phyloP scores from a whole-genome alignment of 176 grass and related monocot species.

The Oryza meridionalis region DNA sequence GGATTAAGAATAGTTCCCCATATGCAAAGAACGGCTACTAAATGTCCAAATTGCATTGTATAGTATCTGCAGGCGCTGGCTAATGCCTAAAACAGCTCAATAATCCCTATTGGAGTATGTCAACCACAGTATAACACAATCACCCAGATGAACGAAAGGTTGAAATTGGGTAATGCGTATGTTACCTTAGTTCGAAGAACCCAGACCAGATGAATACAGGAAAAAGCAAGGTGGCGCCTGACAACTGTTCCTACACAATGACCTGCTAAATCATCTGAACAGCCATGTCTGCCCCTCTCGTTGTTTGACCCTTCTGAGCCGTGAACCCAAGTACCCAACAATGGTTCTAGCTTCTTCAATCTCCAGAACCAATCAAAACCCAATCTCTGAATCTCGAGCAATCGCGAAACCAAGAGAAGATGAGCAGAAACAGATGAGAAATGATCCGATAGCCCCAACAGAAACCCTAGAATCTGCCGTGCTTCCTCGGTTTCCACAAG shows the following conservation, averaged over 20 bases:
- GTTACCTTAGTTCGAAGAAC: conserved; percentile 28
- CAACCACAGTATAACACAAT: not conserved
- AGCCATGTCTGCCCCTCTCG: not conserved
- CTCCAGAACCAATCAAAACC: conserved; percentile 14
- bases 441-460: conserved; percentile 25
- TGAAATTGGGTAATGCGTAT: not conserved
- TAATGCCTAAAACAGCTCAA: not conserved
- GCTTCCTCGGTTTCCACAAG: conserved; percentile 45
- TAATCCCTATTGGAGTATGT: not conserved
- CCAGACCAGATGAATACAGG: conserved; percentile 1
- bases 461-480: conserved; percentile 33
- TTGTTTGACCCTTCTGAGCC: not conserved
- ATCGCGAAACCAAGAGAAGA: not conserved
- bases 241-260: not conserved
- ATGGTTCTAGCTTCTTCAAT: not conserved
- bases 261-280: conserved; percentile 15
- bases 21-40: not conserved
- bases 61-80: not conserved
- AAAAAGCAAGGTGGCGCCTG: not conserved
- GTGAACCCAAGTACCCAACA: not conserved
- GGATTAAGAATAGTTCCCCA: not conserved
- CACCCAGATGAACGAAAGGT: conserved; percentile 6
- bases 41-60: not conserved
- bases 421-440: not conserved
- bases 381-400: not conserved